phyloP scores from a whole-genome alignment of 768 basidiomycete species.

The Calocybe gangraenosa region DNA sequence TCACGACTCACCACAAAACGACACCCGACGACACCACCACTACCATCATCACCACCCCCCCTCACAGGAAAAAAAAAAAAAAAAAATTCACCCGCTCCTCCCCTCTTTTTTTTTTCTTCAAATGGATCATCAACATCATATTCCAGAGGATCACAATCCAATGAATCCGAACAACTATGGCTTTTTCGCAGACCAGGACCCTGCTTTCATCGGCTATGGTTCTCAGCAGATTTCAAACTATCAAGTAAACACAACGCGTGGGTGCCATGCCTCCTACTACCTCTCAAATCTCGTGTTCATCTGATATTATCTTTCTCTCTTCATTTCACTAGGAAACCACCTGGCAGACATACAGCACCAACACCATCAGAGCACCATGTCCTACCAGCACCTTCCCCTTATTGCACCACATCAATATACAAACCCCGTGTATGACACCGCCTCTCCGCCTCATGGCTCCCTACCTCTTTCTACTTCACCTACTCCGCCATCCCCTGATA shows the following conservation, averaged over 20 bases:
- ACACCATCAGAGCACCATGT: constrained; percentile 44
- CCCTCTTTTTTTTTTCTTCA: constrained; percentile 17
- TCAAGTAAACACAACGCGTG: constrained; percentile 66
- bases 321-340: constrained; percentile 52
- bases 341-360: constrained; percentile 55
- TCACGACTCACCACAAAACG: constrained; percentile 20
- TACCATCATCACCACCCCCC: too few relatives aligned
- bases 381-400: constrained; percentile 59
- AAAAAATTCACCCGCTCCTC: too few relatives aligned
- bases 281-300: constrained; percentile 57
- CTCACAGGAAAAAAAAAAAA: too few relatives aligned
- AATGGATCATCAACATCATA: constrained; percentile 41
- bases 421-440: constrained; percentile 49
- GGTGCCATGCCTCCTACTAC: constrained; percentile 43
- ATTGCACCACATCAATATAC: constrained; percentile 65
- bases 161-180: constrained; percentile 39
- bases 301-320: constrained; percentile 51
- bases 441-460: constrained; percentile 63
- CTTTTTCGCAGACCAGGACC: constrained; percentile 57
- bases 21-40: constrained; percentile 22
- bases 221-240: constrained; percentile 53
- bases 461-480: constrained; percentile 66
- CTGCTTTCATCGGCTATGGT: constrained; percentile 51
- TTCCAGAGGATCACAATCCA: constrained; percentile 45
- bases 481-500: constrained; percentile 72